Conservation (phyloP, 495 filamentous ascomycete species). For the Filosporella fistucella region DNA sequence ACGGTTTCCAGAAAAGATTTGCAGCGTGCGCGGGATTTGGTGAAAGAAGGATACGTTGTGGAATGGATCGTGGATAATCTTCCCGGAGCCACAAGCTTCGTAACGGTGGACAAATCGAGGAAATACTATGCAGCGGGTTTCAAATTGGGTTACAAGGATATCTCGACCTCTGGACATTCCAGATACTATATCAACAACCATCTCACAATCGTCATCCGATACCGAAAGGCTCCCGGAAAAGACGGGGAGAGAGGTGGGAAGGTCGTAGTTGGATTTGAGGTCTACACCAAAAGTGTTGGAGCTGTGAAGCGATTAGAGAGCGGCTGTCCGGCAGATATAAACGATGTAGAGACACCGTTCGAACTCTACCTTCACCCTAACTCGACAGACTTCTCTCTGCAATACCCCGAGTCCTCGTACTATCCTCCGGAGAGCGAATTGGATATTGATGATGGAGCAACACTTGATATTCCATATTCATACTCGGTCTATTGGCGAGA, state of each 20-base stretch:
- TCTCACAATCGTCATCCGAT: slow-evolving; percentile 82
- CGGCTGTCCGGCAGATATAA: slow-evolving; percentile 65
- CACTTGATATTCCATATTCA: slow-evolving; percentile 77
- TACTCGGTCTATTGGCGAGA: slow-evolving; percentile 93
- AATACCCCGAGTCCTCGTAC: slow-evolving; percentile 59
- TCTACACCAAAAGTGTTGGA: slow-evolving; percentile 84
- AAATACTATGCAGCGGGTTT: slow-evolving; percentile 97
- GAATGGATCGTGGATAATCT: slow-evolving; percentile 98
- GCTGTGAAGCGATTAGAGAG: slow-evolving; percentile 47
- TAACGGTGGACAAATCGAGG: slow-evolving; percentile 79
- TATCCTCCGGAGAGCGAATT: slow-evolving; percentile 38
- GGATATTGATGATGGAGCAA: slow-evolving; percentile 60
- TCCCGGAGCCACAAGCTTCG: slow-evolving; percentile 88
- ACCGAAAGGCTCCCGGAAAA: slow-evolving; percentile 66
- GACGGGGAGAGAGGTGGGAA: slow-evolving; percentile 68
- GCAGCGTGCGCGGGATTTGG: slow-evolving; percentile 66
- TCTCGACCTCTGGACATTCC: slow-evolving; percentile 50
- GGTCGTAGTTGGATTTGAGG: slow-evolving; percentile 87
- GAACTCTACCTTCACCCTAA: slow-evolving; percentile 65
- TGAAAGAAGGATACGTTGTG: slow-evolving; percentile 79
- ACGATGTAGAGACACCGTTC: slow-evolving; percentile 55
- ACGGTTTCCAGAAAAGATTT: slow-evolving; percentile 62
- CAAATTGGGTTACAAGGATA: slow-evolving; percentile 80
- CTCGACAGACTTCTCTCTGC: slow-evolving; percentile 40
- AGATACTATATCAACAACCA: slow-evolving; percentile 87